Evolutionary conservation across 306 rosid genomes (phyloP), one percentile per base, ranked within the genome.

Genomic region (Inga leiocalycina): DNA sequence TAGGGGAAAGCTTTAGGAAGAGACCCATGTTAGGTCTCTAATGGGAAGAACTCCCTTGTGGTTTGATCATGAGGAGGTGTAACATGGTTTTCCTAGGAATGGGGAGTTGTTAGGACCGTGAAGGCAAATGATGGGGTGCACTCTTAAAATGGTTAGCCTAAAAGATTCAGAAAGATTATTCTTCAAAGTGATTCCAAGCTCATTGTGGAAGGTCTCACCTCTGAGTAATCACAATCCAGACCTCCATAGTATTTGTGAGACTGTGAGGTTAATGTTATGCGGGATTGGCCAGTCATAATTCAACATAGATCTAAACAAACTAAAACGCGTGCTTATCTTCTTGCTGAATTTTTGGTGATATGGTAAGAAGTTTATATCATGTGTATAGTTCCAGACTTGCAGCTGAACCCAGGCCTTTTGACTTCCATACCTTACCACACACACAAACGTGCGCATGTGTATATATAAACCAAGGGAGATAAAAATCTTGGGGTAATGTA

Each of bases 401-500:
- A 52, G n/a, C n/a, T 6, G 11, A 19, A 54, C 24, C 24, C 24
- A 17, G 61, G 24, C 22, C 24, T 54, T 54, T 54, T 54, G 61
- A 19, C 61, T 19, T 54, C 61, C 24, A 54, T 17, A 54, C 10
- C 20, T 19, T n/a, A 54, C 61, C 67, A 66, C 13, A 57, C 13
- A 57, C 32, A 57, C 30, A 57, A 8, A 20, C 4, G 20, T 22
- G 27, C 13, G 4, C 4, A 3, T 10, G 5, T 59, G 3, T n/a
- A 3, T 10, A 10, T 22, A 10, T 57, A 24, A 5, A 64, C 0
- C 41, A 4, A 19, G 19, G 41, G 41, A 30, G 41, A 27, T 1
- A 35, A 22, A 54, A 54, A 59, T 44, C 74, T 76, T 77, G 46
- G 83, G 77, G 13, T 59, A 59, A 74, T 80, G 57, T 30, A 45